Conservation (phyloP, 2,329 filamentous ascomycete genomes). For the Colletotrichum tamarilloi region DNA sequence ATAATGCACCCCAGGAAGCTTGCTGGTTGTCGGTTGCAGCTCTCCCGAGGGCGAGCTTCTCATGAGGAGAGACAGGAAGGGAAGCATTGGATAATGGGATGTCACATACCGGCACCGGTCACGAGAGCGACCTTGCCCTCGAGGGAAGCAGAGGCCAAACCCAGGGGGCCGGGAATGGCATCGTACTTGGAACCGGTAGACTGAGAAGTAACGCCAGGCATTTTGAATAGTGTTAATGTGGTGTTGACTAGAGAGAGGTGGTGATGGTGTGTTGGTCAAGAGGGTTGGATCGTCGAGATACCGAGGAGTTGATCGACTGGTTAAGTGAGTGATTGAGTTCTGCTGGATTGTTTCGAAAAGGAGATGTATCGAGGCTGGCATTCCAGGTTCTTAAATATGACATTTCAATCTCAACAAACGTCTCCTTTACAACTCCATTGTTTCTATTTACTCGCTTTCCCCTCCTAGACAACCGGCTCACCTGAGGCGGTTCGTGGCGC, state of each 20-base stretch:
- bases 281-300: conserved; percentile 5
- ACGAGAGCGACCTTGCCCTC: conserved; percentile 88
- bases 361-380: neutral
- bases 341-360: conserved; percentile 17
- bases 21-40: neutral
- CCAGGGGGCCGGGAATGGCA: conserved; percentile 50
- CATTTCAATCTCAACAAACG: neutral
- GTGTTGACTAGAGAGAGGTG: neutral
- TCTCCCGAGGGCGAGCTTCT: neutral
- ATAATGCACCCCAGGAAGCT: conserved; percentile 3
- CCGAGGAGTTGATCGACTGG: conserved; percentile 17
- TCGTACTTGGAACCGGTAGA: conserved; percentile 47
- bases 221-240: conserved; percentile 38
- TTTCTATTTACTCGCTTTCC: neutral
- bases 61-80: neutral
- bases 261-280: neutral
- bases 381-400: conserved; percentile 27
- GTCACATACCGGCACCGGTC: conserved; percentile 68
- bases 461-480: conserved; percentile 5
- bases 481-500: conserved; percentile 23
- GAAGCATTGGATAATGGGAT: neutral
- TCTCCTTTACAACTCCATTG: neutral
- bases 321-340: conserved; percentile 17
- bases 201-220: conserved; percentile 45
- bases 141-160: conserved; percentile 66